phyloP scores from a whole-genome alignment of 2,329 filamentous ascomycete species.

The Pestalotiopsis fici region DNA sequence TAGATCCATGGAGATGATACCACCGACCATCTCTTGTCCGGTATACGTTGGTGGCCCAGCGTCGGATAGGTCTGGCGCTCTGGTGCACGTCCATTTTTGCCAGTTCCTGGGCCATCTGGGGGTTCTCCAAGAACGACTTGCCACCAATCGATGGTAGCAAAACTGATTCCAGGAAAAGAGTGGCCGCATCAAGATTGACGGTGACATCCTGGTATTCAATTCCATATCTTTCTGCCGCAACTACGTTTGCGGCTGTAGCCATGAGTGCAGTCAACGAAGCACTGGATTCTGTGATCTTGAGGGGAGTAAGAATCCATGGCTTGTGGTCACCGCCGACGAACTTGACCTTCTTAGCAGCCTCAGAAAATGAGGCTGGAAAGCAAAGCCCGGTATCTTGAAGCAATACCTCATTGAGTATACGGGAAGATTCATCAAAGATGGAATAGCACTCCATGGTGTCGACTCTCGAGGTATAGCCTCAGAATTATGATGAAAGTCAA shows the following conservation, averaged over 20 bases:
- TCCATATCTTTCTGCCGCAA: slow-evolving; percentile 19
- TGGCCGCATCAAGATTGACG: slow-evolving; percentile 27
- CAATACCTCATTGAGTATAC: not conserved
- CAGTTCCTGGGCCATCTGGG: slow-evolving; percentile 19
- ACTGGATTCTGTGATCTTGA: slow-evolving; percentile 30
- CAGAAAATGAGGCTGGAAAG: slow-evolving; percentile 21
- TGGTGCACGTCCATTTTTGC: slow-evolving; percentile 22
- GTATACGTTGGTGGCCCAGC: slow-evolving; percentile 31
- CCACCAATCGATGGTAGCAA: not conserved
- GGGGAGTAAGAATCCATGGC: slow-evolving; percentile 27
- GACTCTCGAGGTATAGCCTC: too few relatives aligned
- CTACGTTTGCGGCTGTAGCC: slow-evolving; percentile 26
- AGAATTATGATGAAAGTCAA: not conserved
- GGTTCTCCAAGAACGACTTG: slow-evolving; percentile 14
- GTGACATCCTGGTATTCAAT: slow-evolving; percentile 19
- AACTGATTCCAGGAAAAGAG: not conserved
- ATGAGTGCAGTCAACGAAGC: slow-evolving; percentile 29
- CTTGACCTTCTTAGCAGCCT: slow-evolving; percentile 18
- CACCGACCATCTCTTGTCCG: slow-evolving; percentile 32
- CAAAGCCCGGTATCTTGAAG: slow-evolving; percentile 10
- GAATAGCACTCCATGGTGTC: not conserved
- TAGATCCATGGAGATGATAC: slow-evolving; percentile 35
- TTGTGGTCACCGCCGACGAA: slow-evolving; percentile 23
- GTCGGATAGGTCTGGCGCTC: slow-evolving; percentile 27
- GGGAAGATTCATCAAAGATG: not conserved